These are phyloP conservation scores for Trichoderma brevicompactum DNA, from an alignment of 2,329 filamentous ascomycete genomes.

Conservation along the genomic window DNA sequence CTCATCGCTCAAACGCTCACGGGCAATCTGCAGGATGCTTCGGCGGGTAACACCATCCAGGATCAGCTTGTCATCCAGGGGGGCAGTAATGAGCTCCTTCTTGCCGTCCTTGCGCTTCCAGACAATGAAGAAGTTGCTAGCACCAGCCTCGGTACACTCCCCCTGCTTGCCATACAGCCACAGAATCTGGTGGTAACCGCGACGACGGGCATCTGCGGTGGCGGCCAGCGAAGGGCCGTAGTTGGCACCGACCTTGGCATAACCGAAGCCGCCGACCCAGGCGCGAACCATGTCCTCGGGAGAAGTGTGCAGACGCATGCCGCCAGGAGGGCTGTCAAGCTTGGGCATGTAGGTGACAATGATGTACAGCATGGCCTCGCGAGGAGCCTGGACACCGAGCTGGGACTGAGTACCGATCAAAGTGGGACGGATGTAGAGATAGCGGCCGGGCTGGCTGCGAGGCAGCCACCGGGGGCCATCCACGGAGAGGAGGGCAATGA, in stretches of 20 bases:
- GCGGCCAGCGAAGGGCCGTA: constrained; percentile 84
- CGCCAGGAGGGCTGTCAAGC: constrained; percentile 56
- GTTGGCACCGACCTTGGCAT: constrained; percentile 91
- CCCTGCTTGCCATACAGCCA: constrained; percentile 84
- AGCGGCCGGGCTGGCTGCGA: constrained; percentile 66
- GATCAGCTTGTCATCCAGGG: constrained; percentile 80
- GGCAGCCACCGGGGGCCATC: constrained; percentile 83
- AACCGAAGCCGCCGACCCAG: constrained; percentile 92
- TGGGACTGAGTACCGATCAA: constrained; percentile 82
- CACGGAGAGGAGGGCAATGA: constrained; percentile 70
- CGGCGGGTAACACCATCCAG: constrained; percentile 86
- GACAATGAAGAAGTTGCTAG: constrained; percentile 88
- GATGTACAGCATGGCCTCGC: constrained; percentile 86
- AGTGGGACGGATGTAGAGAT: constrained; percentile 84
- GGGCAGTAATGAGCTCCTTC: constrained; percentile 77
- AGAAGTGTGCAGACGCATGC: constrained; percentile 77
- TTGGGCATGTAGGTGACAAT: constrained; percentile 68
- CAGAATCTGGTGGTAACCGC: constrained; percentile 87
- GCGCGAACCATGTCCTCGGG: constrained; percentile 83
- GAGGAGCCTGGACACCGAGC: constrained; percentile 79
- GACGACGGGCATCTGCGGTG: constrained; percentile 71
- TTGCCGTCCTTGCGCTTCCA: constrained; percentile 62
- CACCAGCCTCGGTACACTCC: constrained; percentile 87
- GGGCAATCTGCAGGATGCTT: constrained; percentile 74
- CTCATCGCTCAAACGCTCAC: constrained; percentile 62